These are phyloP conservation scores for Sugiyamaella americana DNA, from an alignment of 805 yeast genomes.

Conservation along the genomic window DNA sequence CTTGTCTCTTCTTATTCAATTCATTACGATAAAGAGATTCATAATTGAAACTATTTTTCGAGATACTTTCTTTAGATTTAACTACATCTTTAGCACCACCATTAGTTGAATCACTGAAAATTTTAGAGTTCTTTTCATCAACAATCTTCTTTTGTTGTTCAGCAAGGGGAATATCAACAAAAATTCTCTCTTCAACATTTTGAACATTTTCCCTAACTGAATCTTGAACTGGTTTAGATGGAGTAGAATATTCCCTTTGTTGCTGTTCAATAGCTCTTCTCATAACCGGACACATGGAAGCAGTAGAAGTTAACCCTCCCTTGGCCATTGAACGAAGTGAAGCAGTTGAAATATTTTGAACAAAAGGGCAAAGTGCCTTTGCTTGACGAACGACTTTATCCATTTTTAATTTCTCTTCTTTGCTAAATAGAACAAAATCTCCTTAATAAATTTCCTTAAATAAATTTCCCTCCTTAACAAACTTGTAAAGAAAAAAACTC, in stretches of 20 bases:
- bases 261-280: slow-evolving; percentile 58
- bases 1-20: slow-evolving; percentile 58
- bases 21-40: slow-evolving; percentile 62
- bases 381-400: slow-evolving; percentile 75
- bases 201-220: slow-evolving; percentile 5
- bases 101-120: background rate
- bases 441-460: too few relatives aligned
- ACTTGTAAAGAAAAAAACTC: too few relatives aligned
- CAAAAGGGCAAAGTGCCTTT: slow-evolving; percentile 76
- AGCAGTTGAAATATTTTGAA: slow-evolving; percentile 51
- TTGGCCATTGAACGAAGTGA: slow-evolving; percentile 53
- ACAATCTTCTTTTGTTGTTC: slow-evolving; percentile 8
- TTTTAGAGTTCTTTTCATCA: slow-evolving; percentile 17
- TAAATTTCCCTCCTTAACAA: too few relatives aligned
- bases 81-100: background rate
- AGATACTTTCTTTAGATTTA: background rate
- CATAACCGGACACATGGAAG: slow-evolving; percentile 85
- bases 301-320: slow-evolving; percentile 45
- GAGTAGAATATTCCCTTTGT: slow-evolving; percentile 28
- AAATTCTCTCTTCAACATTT: too few relatives aligned
- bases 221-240: slow-evolving; percentile 32
- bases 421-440: too few relatives aligned
- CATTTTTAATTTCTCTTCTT: too few relatives aligned
- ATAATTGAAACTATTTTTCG: slow-evolving; percentile 51
- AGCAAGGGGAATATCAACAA: slow-evolving; percentile 29